These are phyloP conservation scores for Taiozyma sp. DNA, from an alignment of 1,139 yeast species.

Conservation along the genomic window DNA sequence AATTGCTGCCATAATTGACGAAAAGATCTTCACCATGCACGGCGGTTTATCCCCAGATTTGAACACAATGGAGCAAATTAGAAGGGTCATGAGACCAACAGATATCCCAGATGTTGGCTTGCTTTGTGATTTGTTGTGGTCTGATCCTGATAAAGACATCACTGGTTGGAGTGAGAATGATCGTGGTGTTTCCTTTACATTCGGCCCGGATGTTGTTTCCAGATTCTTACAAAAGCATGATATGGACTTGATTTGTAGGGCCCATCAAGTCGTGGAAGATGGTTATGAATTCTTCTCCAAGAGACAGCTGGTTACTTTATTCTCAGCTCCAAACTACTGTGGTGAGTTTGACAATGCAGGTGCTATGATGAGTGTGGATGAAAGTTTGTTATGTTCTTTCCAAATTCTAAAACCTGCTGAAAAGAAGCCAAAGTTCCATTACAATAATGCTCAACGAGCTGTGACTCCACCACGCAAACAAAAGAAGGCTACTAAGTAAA, in stretches of 20 bases:
- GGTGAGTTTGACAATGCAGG: constrained; percentile 99
- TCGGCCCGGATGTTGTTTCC: constrained; percentile 96
- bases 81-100: constrained; percentile 98
- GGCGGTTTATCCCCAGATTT: constrained; percentile 97
- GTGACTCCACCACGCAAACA: constrained; percentile 69
- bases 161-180: constrained; percentile 99
- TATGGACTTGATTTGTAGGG: constrained; percentile 95
- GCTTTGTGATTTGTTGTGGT: constrained; percentile 93
- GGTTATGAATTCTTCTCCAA: constrained; percentile 96
- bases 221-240: constrained; percentile 93
- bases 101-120: constrained; percentile 97
- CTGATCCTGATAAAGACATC: constrained; percentile 96
- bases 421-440: constrained; percentile 72
- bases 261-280: constrained; percentile 98
- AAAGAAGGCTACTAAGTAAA: constrained; percentile 52
- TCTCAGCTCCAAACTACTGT: constrained; percentile 96
- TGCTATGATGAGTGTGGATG: constrained; percentile 99
- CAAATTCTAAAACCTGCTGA: constrained; percentile 98
- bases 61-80: constrained; percentile 95
- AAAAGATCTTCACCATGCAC: constrained; percentile 97
- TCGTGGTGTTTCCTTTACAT: constrained; percentile 95
- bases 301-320: constrained; percentile 90
- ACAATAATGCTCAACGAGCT: constrained; percentile 47
- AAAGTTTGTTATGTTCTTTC: constrained; percentile 91
- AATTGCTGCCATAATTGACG: constrained; percentile 96